Base-by-base conservation (phyloP, 139 green algal genomes). In the Trebouxia sp. region DNA sequence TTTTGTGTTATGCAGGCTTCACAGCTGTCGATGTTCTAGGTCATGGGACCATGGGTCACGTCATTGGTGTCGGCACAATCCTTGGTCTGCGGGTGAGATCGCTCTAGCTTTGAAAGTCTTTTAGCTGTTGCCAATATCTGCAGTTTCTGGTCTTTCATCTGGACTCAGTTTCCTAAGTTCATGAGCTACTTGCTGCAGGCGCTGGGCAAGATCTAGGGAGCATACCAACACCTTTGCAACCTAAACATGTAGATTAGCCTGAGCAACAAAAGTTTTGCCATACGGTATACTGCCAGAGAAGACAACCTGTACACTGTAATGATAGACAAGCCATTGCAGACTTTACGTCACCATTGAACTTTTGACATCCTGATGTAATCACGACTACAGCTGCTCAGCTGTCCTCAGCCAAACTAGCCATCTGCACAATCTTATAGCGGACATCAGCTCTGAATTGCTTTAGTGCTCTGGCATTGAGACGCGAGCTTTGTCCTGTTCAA, bases 1-100 rank as follows among this genome's bases (percentile, higher is more conserved):
- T 35, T 24, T 38, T 51, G 53, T 81, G n/a, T 28, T 35, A 5
- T 75, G 53, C 90, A 94, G 92, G 95, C 74, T 98, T 98, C 92
- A 98, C 96, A 41, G 86, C 86, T 30, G 90, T 92, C 17, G 95
- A 98, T 80, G 90, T 94, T 41, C 86, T 98, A 39, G 93, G 91
- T 24, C 90, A 92, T 55, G 95, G 95, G 50, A 87, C 91, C 24
- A 83, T 96, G 28, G 94, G 79, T 5, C 83, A 89, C 56, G 75
- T 86, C 6, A 42, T 96, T n/a, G 94, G 90, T 38, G 87, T 90
- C 0, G 94, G 92, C 70, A 91, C 95, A n/a, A 89, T 98, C 6
- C 86, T 97, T 76, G 90, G 91, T 67, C 89, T 97, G 24, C 90
- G 90, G 80, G 84, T 84, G 72, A 72, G 66, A 1, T 55, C 5